These are phyloP conservation scores for Moesziomyces sp. DNA, from an alignment of 1,284 basidiomycete genomes.

Conservation along the genomic window DNA sequence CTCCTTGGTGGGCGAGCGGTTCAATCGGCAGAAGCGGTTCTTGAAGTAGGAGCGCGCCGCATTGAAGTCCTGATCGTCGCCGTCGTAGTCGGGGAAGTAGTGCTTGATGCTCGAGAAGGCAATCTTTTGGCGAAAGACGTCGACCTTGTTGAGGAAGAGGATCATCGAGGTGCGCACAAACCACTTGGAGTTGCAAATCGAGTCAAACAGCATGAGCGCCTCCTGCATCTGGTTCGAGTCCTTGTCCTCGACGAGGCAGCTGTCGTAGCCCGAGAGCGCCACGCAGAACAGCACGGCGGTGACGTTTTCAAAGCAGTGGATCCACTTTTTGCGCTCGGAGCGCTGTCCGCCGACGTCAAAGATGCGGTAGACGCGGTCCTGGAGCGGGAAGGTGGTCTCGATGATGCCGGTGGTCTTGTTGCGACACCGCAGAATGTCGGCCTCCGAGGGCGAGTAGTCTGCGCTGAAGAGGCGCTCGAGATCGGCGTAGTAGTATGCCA, in stretches of 20 bases:
- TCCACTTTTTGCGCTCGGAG: constrained; percentile 81
- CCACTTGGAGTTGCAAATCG: constrained; percentile 95
- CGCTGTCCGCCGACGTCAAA: constrained; percentile 92
- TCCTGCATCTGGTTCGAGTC: constrained; percentile 97
- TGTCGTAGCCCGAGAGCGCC: constrained; percentile 87
- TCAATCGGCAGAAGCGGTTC: constrained; percentile 81
- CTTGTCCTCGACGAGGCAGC: constrained; percentile 91
- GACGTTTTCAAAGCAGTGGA: constrained; percentile 70
- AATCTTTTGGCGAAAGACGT: constrained; percentile 87
- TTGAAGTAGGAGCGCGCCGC: constrained; percentile 91
- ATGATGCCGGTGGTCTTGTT: constrained; percentile 92
- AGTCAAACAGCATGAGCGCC: constrained; percentile 93
- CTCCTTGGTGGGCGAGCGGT: constrained; percentile 86
- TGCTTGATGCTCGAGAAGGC: constrained; percentile 81
- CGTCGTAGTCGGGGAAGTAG: constrained; percentile 73
- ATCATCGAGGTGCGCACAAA: constrained; percentile 92
- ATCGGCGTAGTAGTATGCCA: constrained; percentile 76
- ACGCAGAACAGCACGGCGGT: constrained; percentile 88
- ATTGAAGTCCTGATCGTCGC: constrained; percentile 72
- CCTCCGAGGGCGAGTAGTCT: constrained; percentile 78
- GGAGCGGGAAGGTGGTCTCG: constrained; percentile 82
- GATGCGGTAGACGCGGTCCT: constrained; percentile 72
- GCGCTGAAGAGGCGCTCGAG: constrained; percentile 82
- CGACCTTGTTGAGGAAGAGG: constrained; percentile 73
- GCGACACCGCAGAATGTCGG: constrained; percentile 81